Percentiles rank a stretch among this genome's conserved stretches.
Conservation (phyloP, 1,139 yeast species). For the Taphrina sp. region DNA sequence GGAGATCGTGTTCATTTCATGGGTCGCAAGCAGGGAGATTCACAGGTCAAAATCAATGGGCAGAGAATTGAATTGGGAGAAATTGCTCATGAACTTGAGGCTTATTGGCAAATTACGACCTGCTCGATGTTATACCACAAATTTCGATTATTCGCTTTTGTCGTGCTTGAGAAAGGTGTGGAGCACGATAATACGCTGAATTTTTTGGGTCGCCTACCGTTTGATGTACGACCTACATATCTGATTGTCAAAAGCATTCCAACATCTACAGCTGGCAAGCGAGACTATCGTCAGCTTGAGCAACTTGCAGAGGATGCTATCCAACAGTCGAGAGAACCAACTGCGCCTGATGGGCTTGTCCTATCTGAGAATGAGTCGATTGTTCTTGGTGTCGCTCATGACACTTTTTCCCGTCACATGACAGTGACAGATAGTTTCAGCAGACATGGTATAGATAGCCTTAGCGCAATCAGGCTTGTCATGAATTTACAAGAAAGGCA, state of each 20-base stretch:
- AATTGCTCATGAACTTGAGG: slow-evolving; percentile 38
- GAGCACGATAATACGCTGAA: background rate
- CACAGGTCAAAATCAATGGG: slow-evolving; percentile 42
- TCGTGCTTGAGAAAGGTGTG: slow-evolving; percentile 18
- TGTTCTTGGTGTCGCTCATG: too few relatives aligned
- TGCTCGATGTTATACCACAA: slow-evolving; percentile 35
- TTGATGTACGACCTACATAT: slow-evolving; percentile 4
- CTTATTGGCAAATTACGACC: slow-evolving; percentile 9
- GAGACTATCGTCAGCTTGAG: slow-evolving; percentile 1
- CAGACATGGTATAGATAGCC: slow-evolving; percentile 16
- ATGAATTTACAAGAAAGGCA: slow-evolving; percentile 11
- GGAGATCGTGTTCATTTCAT: slow-evolving; percentile 23
- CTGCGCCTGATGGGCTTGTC: background rate
- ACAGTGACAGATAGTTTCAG: background rate
- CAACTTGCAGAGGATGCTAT: background rate
- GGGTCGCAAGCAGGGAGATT: slow-evolving; percentile 39
- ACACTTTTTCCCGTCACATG: too few relatives aligned
- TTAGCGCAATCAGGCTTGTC: slow-evolving; percentile 26
- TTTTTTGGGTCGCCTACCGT: background rate
- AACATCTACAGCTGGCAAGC: slow-evolving; percentile 15
- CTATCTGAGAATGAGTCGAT: background rate
- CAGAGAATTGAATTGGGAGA: slow-evolving; percentile 43
- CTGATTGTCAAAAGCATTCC: slow-evolving; percentile 3
- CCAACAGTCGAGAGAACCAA: background rate
- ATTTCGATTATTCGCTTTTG: slow-evolving; percentile 34